Base-by-base conservation (phyloP, 2,329 filamentous ascomycete species). In the Fusarium sarcochroum region DNA sequence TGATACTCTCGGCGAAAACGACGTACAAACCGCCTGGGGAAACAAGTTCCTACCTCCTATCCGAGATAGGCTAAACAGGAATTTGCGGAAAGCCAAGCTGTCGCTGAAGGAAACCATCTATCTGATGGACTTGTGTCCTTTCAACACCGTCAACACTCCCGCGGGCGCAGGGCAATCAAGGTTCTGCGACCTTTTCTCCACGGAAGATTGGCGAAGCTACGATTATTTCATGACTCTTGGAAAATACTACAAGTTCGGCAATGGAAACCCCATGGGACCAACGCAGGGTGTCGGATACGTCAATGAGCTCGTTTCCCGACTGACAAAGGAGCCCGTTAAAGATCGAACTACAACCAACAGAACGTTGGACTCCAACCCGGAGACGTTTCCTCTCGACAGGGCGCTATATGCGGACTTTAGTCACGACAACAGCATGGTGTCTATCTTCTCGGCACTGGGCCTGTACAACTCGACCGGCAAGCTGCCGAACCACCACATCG, bases 51-150 rank as follows among this genome's bases (percentile, higher is more conserved):
- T 89, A 2, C 87, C 89, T 0, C 79, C 87, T 1, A 92, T 97
- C 68, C 85, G 86, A n/a, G 78, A 84, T 4, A 88, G 93, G 9
- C 79, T 97, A 40, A 93, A 94, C 75, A 73, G 80, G 15, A 87
- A 90, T 63, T 83, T 98, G 1, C 85, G 85, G 0, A 91, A 91
- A 4, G 89, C 87, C 7, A 88, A 91, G 63, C 77, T 97, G 41
- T 87, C 86, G 4, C 75, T 83, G 14, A 74, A 81, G 2, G 89
- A 95, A 34, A 87, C 89, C 1, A 82, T 94, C 58, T 87, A 86
- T 58, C 77, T 98, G 34, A 97, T 98, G 93, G 93, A 97, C 73
- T 83, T 97, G 63, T 98, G 94, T 74, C 90, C 94, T 0, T 97
- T 93, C 80, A 86, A 91, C 70, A 95, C 93, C 0, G 89, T 97